Evolutionary conservation across 257 asterid genomes (phyloP), one percentile per base, ranked within the genome.

Genomic region (Asclepias syriaca): DNA sequence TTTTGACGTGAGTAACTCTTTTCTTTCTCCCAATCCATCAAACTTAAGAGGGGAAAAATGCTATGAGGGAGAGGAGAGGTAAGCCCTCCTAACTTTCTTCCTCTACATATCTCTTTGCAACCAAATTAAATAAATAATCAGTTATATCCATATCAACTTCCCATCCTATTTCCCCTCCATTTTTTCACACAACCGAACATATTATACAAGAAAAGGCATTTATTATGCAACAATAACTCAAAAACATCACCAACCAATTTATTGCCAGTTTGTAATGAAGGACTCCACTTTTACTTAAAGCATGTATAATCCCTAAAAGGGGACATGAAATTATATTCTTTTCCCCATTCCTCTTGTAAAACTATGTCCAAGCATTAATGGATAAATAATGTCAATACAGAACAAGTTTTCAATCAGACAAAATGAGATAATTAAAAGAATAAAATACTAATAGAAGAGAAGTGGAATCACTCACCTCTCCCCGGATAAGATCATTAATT

Each of bases 401-500:
- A 59, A n/a, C 21, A 71, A 55, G 46, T 32, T 43, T 19, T 58
- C 32, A 55, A n/a, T 43, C 68, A 59, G 16, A 43, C 19, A 46
- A 32, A 66, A 5, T 39, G 65, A 34, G 48, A 29, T 11, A 22
- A 73, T 12, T 37, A 19, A 58, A n/a, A 65, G 66, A 56, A 66
- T 63, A 22, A 79, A 59, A 60, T 14, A 37, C 18, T n/a, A 24
- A 34, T 21, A 53, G 6, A 71, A 53, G 37, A 74, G 55, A 19
- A 53, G 21, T 69, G 34, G 67, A 65, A 72, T 60, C 43, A 72
- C 85, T 69, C 82, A 94, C 97, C 96, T 91, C 95, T 61, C 99
- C 96, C 21, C 97, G 93, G 75, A 94, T 94, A 82, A 94, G 90
- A 81, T 94, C 99, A 15, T 91, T 72, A 54, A 94, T 88, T 78